A percentile compares a stretch with the other conserved stretches of the same genome.
phyloP scores from a whole-genome alignment of 2,329 filamentous ascomycete species.

The Trichoderma sp. region DNA sequence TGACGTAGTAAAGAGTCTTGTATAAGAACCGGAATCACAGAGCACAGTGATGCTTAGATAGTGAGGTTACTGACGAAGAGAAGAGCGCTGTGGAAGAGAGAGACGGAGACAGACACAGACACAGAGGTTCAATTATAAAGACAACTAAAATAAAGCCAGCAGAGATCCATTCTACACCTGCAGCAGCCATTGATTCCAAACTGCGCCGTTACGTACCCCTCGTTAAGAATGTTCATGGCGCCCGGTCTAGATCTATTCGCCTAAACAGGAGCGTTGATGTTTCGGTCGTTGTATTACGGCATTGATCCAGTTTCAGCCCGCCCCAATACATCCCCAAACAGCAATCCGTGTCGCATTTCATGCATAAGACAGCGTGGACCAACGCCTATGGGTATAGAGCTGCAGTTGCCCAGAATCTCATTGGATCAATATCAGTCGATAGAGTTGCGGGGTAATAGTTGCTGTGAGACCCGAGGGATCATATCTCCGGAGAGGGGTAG shows the following conservation, averaged over 20 bases:
- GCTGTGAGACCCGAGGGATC: background rate
- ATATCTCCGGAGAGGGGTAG: background rate
- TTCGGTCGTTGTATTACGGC: background rate
- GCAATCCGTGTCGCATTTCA: background rate
- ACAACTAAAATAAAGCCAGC: background rate
- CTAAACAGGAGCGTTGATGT: background rate
- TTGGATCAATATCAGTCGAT: background rate
- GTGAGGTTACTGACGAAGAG: background rate
- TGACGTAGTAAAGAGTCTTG: background rate
- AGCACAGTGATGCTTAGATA: background rate
- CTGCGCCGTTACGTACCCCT: background rate
- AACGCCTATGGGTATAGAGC: background rate
- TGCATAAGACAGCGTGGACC: background rate
- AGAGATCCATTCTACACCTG: background rate
- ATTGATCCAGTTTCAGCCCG: background rate
- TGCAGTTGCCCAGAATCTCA: background rate
- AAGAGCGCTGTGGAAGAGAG: background rate
- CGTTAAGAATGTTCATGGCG: background rate
- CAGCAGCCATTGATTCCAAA: background rate
- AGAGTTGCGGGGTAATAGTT: conserved; percentile 3
- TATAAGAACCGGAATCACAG: no score
- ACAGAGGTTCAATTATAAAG: background rate
- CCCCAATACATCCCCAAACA: background rate
- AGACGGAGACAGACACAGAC: background rate
- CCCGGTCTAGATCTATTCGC: background rate